Conservation (phyloP, 2,329 filamentous ascomycete genomes). For the Epichloe brachyelytri region DNA sequence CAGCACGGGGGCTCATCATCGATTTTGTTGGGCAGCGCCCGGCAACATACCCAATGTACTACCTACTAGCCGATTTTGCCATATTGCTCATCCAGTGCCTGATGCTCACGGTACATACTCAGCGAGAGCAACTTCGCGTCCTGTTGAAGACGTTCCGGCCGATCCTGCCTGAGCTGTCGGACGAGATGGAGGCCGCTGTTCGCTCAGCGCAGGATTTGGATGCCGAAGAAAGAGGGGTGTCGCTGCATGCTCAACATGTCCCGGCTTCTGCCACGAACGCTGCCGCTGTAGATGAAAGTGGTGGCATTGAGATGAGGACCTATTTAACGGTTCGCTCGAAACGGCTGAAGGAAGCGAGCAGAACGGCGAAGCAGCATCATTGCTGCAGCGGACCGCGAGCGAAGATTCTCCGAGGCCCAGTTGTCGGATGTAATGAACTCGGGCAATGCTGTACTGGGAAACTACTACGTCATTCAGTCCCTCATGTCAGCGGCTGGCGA, state of each 20-base stretch:
- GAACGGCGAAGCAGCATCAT: constrained; percentile 16
- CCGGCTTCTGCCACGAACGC: constrained; percentile 19
- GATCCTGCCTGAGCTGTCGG: constrained; percentile 17
- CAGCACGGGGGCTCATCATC: constrained; percentile 55
- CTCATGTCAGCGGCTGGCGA: constrained; percentile 34
- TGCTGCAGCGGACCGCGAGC: constrained; percentile 12
- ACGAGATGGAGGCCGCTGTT: constrained; percentile 12
- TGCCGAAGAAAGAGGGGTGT: constrained; percentile 41
- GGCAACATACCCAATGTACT: constrained; percentile 41
- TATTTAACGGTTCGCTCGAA: constrained; percentile 9
- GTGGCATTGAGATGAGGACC: constrained; percentile 34
- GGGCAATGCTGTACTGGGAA: constrained; percentile 40
- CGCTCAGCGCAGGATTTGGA: constrained; percentile 37
- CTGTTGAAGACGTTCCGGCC: constrained; percentile 28
- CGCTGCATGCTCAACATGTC: constrained; percentile 7
- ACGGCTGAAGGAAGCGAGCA: constrained; percentile 13
- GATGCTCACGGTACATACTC: constrained; percentile 50
- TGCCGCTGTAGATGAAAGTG: constrained; percentile 19
- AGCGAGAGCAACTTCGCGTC: constrained; percentile 43
- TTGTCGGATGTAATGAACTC: constrained; percentile 38
- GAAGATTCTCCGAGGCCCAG: constrained; percentile 23
- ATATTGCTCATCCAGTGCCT: constrained; percentile 47
- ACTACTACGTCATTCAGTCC: constrained; percentile 39
- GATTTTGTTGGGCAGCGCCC: constrained; percentile 57
- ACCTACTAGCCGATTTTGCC: constrained; percentile 42